Evolutionary conservation across 768 basidiomycete genomes (phyloP).

Genomic region (Lepiota subincarnata): DNA sequence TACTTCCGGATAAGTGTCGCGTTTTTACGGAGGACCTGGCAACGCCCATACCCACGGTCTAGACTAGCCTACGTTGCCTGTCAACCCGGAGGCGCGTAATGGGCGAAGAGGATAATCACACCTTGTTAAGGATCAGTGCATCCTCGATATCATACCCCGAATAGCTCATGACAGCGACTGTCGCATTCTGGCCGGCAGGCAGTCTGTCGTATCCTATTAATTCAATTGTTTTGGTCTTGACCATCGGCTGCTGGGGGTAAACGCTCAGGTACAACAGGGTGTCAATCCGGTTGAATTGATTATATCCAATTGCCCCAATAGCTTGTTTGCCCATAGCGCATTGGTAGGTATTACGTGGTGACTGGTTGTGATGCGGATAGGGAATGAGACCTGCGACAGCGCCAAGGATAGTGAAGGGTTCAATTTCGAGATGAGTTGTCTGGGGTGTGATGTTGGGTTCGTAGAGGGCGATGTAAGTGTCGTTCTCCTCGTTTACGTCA

Average conservation of each 20-base stretch:
- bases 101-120: slow-evolving; percentile 21
- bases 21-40: slow-evolving; percentile 96
- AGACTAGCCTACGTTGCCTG: slow-evolving; percentile 66
- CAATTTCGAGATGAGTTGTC: slow-evolving; percentile 97
- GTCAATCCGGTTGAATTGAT: slow-evolving; percentile 96
- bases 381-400: slow-evolving; percentile 98
- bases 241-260: slow-evolving; percentile 99
- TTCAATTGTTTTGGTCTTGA: slow-evolving; percentile 98
- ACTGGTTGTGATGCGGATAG: slow-evolving; percentile 99
- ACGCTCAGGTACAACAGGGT: slow-evolving; percentile 96
- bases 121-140: slow-evolving; percentile 93
- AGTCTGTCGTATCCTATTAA: slow-evolving; percentile 93
- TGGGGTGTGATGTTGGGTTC: slow-evolving; percentile 77
- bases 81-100: not conserved
- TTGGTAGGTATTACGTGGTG: slow-evolving; percentile 98
- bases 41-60: slow-evolving; percentile 95
- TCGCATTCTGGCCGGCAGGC: slow-evolving; percentile 98
- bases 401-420: slow-evolving; percentile 96
- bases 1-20: slow-evolving; percentile 92
- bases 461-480: slow-evolving; percentile 92
- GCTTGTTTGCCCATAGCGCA: slow-evolving; percentile 99
- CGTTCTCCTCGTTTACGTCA: slow-evolving; percentile 99
- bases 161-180: slow-evolving; percentile 98
- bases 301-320: slow-evolving; percentile 97
- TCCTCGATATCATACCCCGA: slow-evolving; percentile 99